Percentiles rank a stretch among this genome's conserved stretches.
Conservation (phyloP, 306 rosid genomes). For the Erythrophleum fordii region DNA sequence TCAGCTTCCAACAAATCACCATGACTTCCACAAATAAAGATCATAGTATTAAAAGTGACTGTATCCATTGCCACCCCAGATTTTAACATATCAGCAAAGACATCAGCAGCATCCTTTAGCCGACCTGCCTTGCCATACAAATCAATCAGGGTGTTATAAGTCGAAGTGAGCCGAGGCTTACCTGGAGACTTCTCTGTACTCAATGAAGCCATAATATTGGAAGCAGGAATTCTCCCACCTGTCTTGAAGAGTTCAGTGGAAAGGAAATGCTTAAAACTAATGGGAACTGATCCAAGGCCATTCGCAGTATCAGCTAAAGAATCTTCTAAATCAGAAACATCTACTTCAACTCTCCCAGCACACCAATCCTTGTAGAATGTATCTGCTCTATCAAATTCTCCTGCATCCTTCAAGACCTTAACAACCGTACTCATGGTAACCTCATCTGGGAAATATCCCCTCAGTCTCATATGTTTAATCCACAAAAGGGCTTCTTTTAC, state of each 20-base stretch:
- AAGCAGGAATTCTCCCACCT: slow-evolving; percentile 59
- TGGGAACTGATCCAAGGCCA: slow-evolving; percentile 52
- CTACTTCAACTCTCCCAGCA: slow-evolving; percentile 64
- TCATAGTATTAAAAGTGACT: slow-evolving; percentile 87
- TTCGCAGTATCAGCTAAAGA: slow-evolving; percentile 37
- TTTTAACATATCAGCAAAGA: slow-evolving; percentile 80
- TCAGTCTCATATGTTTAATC: slow-evolving; percentile 78
- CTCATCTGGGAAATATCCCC: slow-evolving; percentile 84
- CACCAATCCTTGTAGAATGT: slow-evolving; percentile 83
- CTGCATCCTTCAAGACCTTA: slow-evolving; percentile 78
- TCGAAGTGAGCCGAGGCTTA: slow-evolving; percentile 69
- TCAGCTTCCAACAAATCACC: slow-evolving; percentile 86
- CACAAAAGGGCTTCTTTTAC: slow-evolving; percentile 83
- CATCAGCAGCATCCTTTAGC: slow-evolving; percentile 76
- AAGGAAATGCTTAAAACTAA: slow-evolving; percentile 79
- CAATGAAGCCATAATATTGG: slow-evolving; percentile 22
- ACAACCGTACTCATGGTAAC: slow-evolving; percentile 88
- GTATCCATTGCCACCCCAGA: slow-evolving; percentile 80
- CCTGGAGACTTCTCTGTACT: slow-evolving; percentile 36
- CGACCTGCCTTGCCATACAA: slow-evolving; percentile 92
- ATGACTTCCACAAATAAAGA: slow-evolving; percentile 78
- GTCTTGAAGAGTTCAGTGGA: slow-evolving; percentile 91
- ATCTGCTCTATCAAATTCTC: slow-evolving; percentile 75
- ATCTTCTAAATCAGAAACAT: slow-evolving; percentile 74
- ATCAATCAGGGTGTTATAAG: slow-evolving; percentile 82